A percentile compares a stretch with the other conserved stretches of the same genome.
phyloP scores from a whole-genome alignment of 2,329 filamentous ascomycete species.

The Botrytis cinerea region DNA sequence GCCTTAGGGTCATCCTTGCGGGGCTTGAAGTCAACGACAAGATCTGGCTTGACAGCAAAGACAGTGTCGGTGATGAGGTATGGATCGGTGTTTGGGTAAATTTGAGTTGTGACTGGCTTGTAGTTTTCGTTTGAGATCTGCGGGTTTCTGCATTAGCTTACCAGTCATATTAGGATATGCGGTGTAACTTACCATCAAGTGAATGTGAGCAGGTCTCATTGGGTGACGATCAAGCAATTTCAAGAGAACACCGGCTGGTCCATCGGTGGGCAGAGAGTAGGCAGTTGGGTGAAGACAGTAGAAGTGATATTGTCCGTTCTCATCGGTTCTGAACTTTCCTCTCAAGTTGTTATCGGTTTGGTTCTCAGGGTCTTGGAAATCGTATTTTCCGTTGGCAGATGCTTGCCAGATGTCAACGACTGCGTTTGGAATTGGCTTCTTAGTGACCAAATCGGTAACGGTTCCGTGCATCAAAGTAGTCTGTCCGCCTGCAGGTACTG shows the following conservation, averaged over 20 bases:
- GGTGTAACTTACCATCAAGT: slow-evolving; percentile 49
- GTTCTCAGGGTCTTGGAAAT: slow-evolving; percentile 64
- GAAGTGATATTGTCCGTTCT: slow-evolving; percentile 56
- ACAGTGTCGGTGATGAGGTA: slow-evolving; percentile 58
- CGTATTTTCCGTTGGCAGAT: slow-evolving; percentile 57
- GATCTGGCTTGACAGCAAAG: slow-evolving; percentile 56
- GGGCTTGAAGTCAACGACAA: slow-evolving; percentile 48
- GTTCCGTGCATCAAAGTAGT: slow-evolving; percentile 60
- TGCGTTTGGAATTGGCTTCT: slow-evolving; percentile 45
- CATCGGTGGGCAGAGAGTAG: slow-evolving; percentile 47
- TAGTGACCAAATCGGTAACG: slow-evolving; percentile 48
- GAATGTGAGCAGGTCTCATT: slow-evolving; percentile 61
- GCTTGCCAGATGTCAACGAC: slow-evolving; percentile 68
- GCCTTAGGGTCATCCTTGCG: slow-evolving; percentile 42
- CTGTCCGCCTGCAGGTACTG: slow-evolving; percentile 52
- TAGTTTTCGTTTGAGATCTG: slow-evolving; percentile 58
- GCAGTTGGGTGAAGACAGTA: slow-evolving; percentile 52
- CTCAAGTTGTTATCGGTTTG: slow-evolving; percentile 60
- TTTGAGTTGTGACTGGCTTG: slow-evolving; percentile 72
- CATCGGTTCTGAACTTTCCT: slow-evolving; percentile 60
- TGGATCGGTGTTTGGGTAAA: slow-evolving; percentile 69
- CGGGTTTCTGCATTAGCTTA: slow-evolving; percentile 21
- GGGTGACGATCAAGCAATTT: slow-evolving; percentile 56
- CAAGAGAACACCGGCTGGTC: slow-evolving; percentile 56
- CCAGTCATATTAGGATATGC: neutral